phyloP scores from a whole-genome alignment of 176 grass and related monocot species.

The Eragrostis nindensis region DNA sequence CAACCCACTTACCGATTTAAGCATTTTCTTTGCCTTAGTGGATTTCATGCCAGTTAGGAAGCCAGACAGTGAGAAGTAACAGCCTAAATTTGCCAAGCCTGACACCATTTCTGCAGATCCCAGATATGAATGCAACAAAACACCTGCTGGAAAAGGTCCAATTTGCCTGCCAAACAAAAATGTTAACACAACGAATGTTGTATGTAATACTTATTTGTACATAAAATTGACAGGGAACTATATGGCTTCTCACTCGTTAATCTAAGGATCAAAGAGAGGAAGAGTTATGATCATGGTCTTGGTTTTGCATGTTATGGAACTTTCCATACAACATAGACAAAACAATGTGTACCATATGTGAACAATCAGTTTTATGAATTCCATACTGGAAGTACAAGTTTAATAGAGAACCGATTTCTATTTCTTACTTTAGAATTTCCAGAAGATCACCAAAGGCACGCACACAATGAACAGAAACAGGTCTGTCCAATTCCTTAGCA shows the following conservation, averaged over 20 bases:
- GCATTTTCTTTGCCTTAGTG: conserved; percentile 75
- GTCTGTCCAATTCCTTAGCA: conserved; percentile 80
- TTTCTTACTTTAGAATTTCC: conserved; percentile 73
- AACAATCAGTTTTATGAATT: not conserved
- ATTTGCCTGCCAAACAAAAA: conserved; percentile 52
- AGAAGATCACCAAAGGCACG: conserved; percentile 85
- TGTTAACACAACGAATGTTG: conserved; percentile 1
- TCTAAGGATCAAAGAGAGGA: not conserved
- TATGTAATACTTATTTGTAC: not conserved
- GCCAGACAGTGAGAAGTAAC: conserved; percentile 89
- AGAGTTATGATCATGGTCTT: conserved; percentile 2
- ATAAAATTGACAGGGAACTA: not conserved
- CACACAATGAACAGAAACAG: conserved; percentile 90
- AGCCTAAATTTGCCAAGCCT: conserved; percentile 72
- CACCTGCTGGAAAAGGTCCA: conserved; percentile 80
- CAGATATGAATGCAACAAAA: conserved; percentile 83
- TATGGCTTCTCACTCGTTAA: not conserved
- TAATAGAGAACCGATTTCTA: not conserved
- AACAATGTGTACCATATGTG: not conserved
- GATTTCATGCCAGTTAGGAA: conserved; percentile 70
- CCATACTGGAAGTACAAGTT: not conserved
- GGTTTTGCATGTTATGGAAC: not conserved
- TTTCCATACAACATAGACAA: not conserved
- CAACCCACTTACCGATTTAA: conserved; percentile 67
- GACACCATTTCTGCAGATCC: conserved; percentile 88